Base-by-base conservation (phyloP, 2,329 filamentous ascomycete genomes). In the Aspergillus hiratsukae region DNA sequence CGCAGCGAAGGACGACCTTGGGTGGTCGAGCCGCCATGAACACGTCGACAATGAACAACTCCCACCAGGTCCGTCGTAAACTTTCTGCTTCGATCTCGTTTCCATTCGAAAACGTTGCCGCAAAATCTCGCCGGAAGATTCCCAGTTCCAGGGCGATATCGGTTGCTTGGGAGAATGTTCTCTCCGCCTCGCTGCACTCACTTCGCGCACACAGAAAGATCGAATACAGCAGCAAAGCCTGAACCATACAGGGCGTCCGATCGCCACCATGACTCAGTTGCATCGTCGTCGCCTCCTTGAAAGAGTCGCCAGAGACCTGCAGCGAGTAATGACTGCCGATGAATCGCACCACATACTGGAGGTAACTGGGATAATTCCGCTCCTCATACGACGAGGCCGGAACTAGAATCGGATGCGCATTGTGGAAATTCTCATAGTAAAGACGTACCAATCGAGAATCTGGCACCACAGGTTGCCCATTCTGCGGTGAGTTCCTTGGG, bases 41-140 rank as follows among this genome's bases (percentile, higher is more conserved):
- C 50, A 88, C 89, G 66, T 95, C 90, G 10, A 88, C 83, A 29
- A 89, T 82, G 66, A 87, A 91, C 28, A 89, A 66, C 64, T 83
- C 90, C 91, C 91, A 96, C 91, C 91, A 96, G 0, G 91, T 96
- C 58, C 91, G 80, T 29, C 90, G 83, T 83, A 89, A 88, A 68
- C 88, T 90, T 72, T 96, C 91, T 67, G 93, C 89, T 19, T 92
- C 69, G 1, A 89, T 77, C 0, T 64, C 59, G 84, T 81, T 6
- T 87, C 86, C 59, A 17, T 63, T 29, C 29, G 61, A 63, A 14
- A 63, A 49, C 11, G 69, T 62, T 1, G 64, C 52, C 8, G 71
- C 71, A 69, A 87, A 95, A 0, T 83, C 80, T 52, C 83, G 78
- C 3, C 83, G 83, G 66, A 95, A 86, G 74, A 96, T 83, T 0